Evolutionary conservation across 139 green algal species (phyloP).

Genomic region (Tetradesmus obliquus): DNA sequence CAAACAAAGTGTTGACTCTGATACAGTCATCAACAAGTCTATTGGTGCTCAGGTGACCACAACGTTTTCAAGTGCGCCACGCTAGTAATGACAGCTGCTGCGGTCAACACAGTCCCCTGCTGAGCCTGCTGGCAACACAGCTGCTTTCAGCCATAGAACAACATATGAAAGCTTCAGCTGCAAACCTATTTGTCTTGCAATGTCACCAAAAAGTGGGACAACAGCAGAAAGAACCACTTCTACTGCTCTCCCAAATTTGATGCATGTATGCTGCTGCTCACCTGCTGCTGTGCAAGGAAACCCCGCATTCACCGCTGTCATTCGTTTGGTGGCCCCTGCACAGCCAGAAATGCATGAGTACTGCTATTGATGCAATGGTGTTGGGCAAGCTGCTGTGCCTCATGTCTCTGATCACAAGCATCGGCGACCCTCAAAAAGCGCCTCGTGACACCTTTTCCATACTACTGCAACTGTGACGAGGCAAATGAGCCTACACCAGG

Average conservation of each 20-base stretch:
- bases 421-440: not conserved
- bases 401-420: not conserved
- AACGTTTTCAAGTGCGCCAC: too few species aligned
- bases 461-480: not conserved
- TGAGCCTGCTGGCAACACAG: too few species aligned
- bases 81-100: too few species aligned
- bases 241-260: not conserved
- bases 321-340: not conserved
- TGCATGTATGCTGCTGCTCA: not conserved
- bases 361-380: not conserved
- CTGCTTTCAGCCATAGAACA: too few species aligned
- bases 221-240: not conserved
- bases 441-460: not conserved
- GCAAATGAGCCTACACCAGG: not conserved
- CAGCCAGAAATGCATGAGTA: not conserved
- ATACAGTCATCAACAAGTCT: too few species aligned
- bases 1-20: too few species aligned
- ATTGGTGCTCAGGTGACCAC: too few species aligned
- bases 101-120: too few species aligned
- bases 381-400: not conserved
- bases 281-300: not conserved
- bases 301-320: not conserved
- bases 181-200: too few species aligned
- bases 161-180: not conserved
- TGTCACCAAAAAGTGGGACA: not conserved